A percentile compares a stretch with the other conserved stretches of the same genome.
These are phyloP conservation scores for Candida saitoana DNA, from an alignment of 805 yeast species.

Conservation along the genomic window DNA sequence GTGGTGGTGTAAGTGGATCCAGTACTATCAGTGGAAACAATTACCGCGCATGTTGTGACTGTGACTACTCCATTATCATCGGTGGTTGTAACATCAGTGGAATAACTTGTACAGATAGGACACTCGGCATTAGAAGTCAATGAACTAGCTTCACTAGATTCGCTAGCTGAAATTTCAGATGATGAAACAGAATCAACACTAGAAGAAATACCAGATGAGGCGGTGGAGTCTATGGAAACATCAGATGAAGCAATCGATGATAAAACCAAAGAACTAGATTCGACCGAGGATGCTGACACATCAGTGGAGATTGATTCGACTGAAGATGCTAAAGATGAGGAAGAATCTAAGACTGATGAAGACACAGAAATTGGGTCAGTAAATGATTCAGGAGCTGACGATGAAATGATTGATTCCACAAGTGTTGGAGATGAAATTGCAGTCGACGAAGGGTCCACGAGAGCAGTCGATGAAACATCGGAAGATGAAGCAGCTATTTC, in stretches of 20 bases:
- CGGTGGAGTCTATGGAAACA: no score
- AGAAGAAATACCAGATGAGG: no score
- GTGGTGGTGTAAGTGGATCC: slow-evolving; percentile 10
- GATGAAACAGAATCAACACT: no score
- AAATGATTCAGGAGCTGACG: neutral
- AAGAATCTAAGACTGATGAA: neutral
- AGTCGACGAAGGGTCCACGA: no score
- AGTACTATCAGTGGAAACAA: slow-evolving; percentile 18
- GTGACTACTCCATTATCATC: slow-evolving; percentile 9
- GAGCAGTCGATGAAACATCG: no score
- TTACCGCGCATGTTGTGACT: slow-evolving; percentile 5
- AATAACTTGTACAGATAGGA: slow-evolving; percentile 3
- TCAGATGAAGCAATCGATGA: neutral
- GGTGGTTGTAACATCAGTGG: neutral
- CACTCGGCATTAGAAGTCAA: neutral
- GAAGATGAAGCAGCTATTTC: no score
- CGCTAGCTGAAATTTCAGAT: neutral
- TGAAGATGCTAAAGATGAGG: neutral
- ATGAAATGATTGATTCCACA: no score
- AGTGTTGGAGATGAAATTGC: no score
- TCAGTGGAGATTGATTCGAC: no score
- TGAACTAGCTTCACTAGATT: neutral
- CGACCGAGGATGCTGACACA: neutral
- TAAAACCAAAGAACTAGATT: neutral
- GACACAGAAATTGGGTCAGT: neutral